Base-by-base conservation (phyloP, 495 filamentous ascomycete genomes). In the Evansstolkia leycettana region DNA sequence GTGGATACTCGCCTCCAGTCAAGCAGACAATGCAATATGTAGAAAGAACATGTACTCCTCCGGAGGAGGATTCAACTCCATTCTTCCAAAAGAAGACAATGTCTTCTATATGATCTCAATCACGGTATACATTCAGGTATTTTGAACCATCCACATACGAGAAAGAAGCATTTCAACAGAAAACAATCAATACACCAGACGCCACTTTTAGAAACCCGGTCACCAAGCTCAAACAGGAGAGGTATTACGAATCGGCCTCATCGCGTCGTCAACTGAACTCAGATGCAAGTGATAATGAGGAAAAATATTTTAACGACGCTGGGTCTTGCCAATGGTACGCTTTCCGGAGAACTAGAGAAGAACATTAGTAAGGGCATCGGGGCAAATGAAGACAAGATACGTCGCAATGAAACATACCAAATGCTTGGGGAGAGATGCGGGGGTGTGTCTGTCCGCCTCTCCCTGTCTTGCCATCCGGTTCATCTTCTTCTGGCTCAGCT, bases 401-500 rank as follows among this genome's bases (percentile, higher is more conserved):
- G n/a, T n/a, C n/a, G n/a, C n/a, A n/a, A n/a, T n/a, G 15, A 31
- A 40, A 70, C 77, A 48, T 72, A 94, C 85, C 74, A 98, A 71
- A 65, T 95, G 88, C 67, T 93, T 98, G 34, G 82, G 76, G 54
- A 93, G 61, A 28, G 80, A 68, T 7, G 79, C 78, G 36, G 78
- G 78, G 33, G 78, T 80, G 64, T 96, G 92, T 53, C 90, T 72
- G 75, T 98, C 90, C 25, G 86, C 87, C 67, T 98, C 90, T 63
- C 90, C 90, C 69, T 83, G 78, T 54, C 88, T 76, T 28, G 90
- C 90, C 82, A 92, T 89, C 41, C 89, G 71, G 66, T 98, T 96
- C 87, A 92, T 95, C 78, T 85, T 84, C 72, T 87, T 85, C 77
- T 98, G 90, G 44, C 78, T 70, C 50, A 98, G 58, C 71, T 94